Base-by-base conservation (phyloP, 345 rosid species). In the Hypericum androsaemum region DNA sequence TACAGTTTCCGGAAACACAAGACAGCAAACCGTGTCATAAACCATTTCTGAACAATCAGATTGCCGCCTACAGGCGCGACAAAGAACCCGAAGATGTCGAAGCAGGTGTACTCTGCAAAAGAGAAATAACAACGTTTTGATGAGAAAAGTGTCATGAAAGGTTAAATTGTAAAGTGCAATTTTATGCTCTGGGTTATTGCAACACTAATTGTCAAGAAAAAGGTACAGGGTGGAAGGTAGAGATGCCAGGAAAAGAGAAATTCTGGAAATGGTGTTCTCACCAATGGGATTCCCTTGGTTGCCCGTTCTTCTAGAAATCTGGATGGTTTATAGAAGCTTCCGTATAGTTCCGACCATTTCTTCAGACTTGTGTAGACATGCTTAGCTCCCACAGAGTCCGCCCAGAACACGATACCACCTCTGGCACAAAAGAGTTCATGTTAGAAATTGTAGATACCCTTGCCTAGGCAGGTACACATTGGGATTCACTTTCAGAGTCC, bases 371-470 rank as follows among this genome's bases (percentile, higher is more conserved):
- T 50, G 64, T 75, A 85, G 22, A 88, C 48, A 63, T 80, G 81
- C 48, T 71, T 71, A 0, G 90, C 62, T 37, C 98, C 95, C 6
- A 83, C 83, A 0, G 56, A 17, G 60, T 92, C 96, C 1, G 84
- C 98, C 96, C 98, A 88, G 50, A 88, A 92, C n/a, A 92, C 63
- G 32, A 92, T 52, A 54, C 96, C 96, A 6, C 98, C 96, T 7
- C 98, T 92, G 81, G 68, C 56, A 64, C 22, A 53, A 10, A 63
- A 59, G 37, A 52, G 38, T 41, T 22, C 36, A 22, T 22, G 47
- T 41, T 22, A 51, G 42, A 22, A 22, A 22, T 1, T 1, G 32
- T 22, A n/a, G n/a, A n/a, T n/a, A n/a, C n/a, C n/a, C n/a, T n/a
- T n/a, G n/a, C n/a, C n/a, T n/a, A n/a, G n/a, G n/a, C n/a, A n/a